These are phyloP conservation scores for Triangularia verruculosa DNA, from an alignment of 2,329 filamentous ascomycete genomes.

Conservation along the genomic window DNA sequence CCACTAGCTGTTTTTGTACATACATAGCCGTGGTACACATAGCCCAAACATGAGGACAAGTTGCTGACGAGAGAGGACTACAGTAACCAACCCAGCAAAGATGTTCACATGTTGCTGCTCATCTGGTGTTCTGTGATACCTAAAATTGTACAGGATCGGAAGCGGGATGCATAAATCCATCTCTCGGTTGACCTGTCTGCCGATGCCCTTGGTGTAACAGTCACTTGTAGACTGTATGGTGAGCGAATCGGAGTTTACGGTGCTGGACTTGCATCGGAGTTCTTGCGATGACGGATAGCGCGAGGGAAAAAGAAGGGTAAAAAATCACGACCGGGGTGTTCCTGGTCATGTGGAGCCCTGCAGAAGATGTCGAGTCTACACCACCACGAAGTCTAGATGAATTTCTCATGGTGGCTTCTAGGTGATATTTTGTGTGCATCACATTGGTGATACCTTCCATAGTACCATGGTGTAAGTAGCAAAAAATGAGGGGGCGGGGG, in stretches of 20 bases:
- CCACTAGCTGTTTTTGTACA: neutral
- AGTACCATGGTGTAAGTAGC: neutral
- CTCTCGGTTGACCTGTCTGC: neutral
- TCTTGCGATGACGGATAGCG: neutral
- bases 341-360: neutral
- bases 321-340: neutral
- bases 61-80: neutral
- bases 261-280: neutral
- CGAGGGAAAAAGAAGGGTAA: neutral
- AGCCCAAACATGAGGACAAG: neutral
- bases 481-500: neutral
- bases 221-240: neutral
- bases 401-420: neutral
- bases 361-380: neutral
- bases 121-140: neutral
- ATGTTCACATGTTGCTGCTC: neutral
- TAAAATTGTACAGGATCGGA: neutral
- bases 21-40: too few species aligned
- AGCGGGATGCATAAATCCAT: neutral
- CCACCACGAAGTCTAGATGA: neutral
- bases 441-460: neutral
- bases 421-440: neutral
- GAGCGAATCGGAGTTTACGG: neutral
- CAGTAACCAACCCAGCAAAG: neutral
- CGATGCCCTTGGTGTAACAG: neutral